Evolutionary conservation across 1,139 yeast genomes (phyloP).

Genomic region (Debaryomycetaceae sp.): DNA sequence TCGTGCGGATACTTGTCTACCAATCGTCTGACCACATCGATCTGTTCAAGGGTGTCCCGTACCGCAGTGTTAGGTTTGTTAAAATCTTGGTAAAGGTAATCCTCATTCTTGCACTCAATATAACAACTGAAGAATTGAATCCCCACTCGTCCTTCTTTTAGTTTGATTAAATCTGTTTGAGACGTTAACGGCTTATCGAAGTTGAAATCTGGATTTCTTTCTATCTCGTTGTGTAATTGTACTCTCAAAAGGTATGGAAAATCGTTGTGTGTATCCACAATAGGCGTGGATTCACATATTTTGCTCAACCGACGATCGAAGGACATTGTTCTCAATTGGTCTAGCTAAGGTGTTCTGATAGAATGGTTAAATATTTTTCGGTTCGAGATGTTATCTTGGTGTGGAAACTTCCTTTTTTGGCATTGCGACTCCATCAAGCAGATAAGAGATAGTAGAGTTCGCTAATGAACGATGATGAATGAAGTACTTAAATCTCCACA

Average conservation of each 20-base stretch:
- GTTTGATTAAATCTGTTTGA: conserved; percentile 38
- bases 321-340: too few species aligned
- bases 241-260: conserved; percentile 41
- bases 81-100: conserved; percentile 37
- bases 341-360: too few species aligned
- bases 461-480: too few species aligned
- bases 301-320: too few species aligned
- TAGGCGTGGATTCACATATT: conserved; percentile 17
- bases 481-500: too few species aligned
- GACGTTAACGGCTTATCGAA: conserved; percentile 30
- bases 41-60: conserved; percentile 51
- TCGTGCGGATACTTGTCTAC: conserved; percentile 34
- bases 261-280: conserved; percentile 49
- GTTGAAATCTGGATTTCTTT: conserved; percentile 21
- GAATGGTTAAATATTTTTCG: too few species aligned
- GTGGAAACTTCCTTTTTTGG: too few species aligned
- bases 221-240: conserved; percentile 41
- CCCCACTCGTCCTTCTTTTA: conserved; percentile 40
- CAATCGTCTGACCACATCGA: conserved; percentile 46
- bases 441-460: too few species aligned
- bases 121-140: conserved; percentile 46
- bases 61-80: conserved; percentile 38
- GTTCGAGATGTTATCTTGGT: too few species aligned
- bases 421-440: too few species aligned
- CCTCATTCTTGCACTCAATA: conserved; percentile 41